Percentiles rank a stretch among this genome's conserved stretches.
Conservation (phyloP, 495 filamentous ascomycete genomes). For the Ascobolus immersus region DNA sequence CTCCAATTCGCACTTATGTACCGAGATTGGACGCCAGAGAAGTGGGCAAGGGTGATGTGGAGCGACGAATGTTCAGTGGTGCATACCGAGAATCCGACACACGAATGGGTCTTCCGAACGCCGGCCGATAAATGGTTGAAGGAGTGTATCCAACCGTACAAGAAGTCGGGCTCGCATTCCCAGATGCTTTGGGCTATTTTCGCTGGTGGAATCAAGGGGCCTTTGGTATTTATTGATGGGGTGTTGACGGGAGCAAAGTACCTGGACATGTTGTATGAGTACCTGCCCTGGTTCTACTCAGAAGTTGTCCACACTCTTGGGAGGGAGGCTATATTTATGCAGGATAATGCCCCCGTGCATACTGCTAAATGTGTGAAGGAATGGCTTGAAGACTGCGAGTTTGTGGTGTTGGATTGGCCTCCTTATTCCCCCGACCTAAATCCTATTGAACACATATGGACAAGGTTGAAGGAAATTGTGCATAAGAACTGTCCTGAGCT, state of each 20-base stretch:
- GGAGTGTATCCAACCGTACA: not conserved
- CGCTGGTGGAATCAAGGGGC: not conserved
- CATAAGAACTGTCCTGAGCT: not conserved
- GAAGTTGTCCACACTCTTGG: not conserved
- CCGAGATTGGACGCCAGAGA: not conserved
- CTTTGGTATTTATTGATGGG: not conserved
- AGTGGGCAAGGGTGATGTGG: not conserved
- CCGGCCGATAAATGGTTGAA: not conserved
- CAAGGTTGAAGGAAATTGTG: not conserved
- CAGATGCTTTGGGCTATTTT: conserved; percentile 1
- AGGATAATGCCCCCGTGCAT: conserved; percentile 2
- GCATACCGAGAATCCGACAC: too few relatives aligned
- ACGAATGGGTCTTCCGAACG: too few relatives aligned
- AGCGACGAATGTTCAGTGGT: not conserved
- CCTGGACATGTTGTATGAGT: not conserved
- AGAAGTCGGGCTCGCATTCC: not conserved
- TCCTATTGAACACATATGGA: not conserved
- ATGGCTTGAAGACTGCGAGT: not conserved
- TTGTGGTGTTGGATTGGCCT: not conserved
- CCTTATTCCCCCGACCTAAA: not conserved
- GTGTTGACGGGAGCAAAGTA: not conserved
- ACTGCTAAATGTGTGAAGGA: not conserved
- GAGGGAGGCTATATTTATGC: not conserved
- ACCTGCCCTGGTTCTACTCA: not conserved
- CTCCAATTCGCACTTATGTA: not conserved